Evolutionary conservation across 78 protist species (phyloP).

Genomic region (Pigoraptor vietnamica): DNA sequence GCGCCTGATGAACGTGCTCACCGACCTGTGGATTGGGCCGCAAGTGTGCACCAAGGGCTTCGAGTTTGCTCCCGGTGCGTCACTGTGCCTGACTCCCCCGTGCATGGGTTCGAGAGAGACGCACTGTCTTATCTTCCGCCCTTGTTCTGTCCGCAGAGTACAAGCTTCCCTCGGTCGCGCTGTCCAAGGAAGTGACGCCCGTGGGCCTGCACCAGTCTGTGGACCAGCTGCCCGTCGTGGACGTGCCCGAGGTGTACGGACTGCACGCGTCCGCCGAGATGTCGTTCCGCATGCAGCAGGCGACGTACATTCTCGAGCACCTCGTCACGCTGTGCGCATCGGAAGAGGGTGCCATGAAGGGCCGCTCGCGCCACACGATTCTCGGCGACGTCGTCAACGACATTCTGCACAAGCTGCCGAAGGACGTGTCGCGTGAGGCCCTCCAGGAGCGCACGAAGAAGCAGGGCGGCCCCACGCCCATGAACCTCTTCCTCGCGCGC

Average conservation of each 20-base stretch:
- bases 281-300: constrained; percentile 39
- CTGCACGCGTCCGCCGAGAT: constrained; percentile 82
- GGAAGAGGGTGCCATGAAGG: constrained; percentile 48
- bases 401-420: constrained; percentile 59
- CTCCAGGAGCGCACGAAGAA: constrained; percentile 11
- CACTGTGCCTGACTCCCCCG: background rate
- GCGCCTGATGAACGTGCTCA: background rate
- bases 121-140: no score
- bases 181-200: background rate
- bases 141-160: background rate
- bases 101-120: no score
- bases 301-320: constrained; percentile 32
- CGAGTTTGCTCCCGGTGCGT: background rate
- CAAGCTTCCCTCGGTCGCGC: constrained; percentile 37
- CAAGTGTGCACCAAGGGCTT: background rate
- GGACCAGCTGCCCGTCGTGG: constrained; percentile 55
- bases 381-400: constrained; percentile 41
- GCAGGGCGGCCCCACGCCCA: constrained; percentile 40
- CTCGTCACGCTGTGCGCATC: constrained; percentile 73
- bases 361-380: constrained; percentile 56
- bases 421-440: constrained; percentile 29
- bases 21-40: background rate
- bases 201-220: constrained; percentile 21
- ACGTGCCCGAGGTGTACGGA: constrained; percentile 82
- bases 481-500: constrained; percentile 69